Evolutionary conservation across 2,329 filamentous ascomycete genomes (phyloP), one percentile per base, ranked within the genome.

Genomic region (Colletotrichum incanum): DNA sequence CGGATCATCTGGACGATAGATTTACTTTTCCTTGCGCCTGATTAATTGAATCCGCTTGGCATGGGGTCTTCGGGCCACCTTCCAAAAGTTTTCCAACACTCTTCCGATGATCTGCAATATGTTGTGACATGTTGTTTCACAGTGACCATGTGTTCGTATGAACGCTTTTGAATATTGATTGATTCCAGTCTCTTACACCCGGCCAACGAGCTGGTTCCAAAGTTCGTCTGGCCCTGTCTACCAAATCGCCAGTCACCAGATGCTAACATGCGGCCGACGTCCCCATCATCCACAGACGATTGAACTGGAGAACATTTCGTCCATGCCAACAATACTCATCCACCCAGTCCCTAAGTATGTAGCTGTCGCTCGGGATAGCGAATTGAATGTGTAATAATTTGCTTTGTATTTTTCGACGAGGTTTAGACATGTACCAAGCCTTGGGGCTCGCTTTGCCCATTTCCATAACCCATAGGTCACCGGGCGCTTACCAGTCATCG

Each of bases 401-500:
- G 65, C 41, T 50, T 31, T 26, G 7, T 52, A 7, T 3, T 41
- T 11, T 58, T 41, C 16, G 18, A 66, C 31, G 58, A 52, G 37
- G 31, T n/a, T 26, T 34, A 39, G 39, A 16, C 18, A 47, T 31
- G n/a, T 14, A 12, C n/a, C 23, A 9, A 23, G 26, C 34, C 28
- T 37, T 16, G 23, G 28, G 7, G 11, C 34, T 49, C 18, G 12
- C 23, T 65, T 16, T 20, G 23, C 26, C n/a, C 65, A 28, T 23
- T 1, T 37, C 28, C 26, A 23, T 50, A 39, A 16, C 45, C 31
- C 31, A 49, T 23, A 11, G 41, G 8, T 16, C 26, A 20, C 23
- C 16, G 16, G 9, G 18, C 14, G 43, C 75, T 80, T 78, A 85
- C 92, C 93, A 94, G 76, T 95, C 93, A 79, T 95, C 93, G 72